These are phyloP conservation scores for Rhizopus arrhizus DNA, from an alignment of 371 early-diverging fungal species.

Conservation along the genomic window DNA sequence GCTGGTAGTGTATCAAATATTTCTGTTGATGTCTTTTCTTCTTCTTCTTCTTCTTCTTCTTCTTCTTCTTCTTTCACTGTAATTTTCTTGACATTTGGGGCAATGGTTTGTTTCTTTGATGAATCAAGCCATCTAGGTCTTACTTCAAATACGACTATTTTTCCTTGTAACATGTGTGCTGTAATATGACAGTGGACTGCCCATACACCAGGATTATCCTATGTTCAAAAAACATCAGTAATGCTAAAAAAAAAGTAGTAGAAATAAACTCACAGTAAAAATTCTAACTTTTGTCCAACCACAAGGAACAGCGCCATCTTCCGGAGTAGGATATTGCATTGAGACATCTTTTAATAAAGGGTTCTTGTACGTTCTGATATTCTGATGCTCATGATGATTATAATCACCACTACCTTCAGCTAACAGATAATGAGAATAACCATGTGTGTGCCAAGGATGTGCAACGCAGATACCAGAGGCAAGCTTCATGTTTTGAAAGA, in stretches of 20 bases:
- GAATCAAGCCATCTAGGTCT: no score
- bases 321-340: constrained; percentile 28
- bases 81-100: no score
- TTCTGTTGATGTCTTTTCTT: no score
- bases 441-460: constrained; percentile 53
- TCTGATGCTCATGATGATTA: constrained; percentile 22
- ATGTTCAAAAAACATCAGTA: not conserved
- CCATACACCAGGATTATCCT: constrained; percentile 57
- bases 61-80: no score
- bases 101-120: no score
- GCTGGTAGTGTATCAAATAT: no score
- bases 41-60: no score
- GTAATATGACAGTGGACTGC: constrained; percentile 56
- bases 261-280: constrained; percentile 22
- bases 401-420: constrained; percentile 41
- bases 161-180: constrained; percentile 52
- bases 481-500: constrained; percentile 30
- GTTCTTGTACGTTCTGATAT: constrained; percentile 25
- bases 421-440: constrained; percentile 40
- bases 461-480: constrained; percentile 22
- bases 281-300: constrained; percentile 46
- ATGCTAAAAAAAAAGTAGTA: not conserved
- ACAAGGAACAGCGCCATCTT: constrained; percentile 12
- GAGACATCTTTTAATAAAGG: constrained; percentile 39
- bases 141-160: constrained; percentile 39